Evolutionary conservation across 371 early-diverging fungal genomes (phyloP), one percentile per base, ranked within the genome.

Genomic region (Syncephalastrum monosporum): DNA sequence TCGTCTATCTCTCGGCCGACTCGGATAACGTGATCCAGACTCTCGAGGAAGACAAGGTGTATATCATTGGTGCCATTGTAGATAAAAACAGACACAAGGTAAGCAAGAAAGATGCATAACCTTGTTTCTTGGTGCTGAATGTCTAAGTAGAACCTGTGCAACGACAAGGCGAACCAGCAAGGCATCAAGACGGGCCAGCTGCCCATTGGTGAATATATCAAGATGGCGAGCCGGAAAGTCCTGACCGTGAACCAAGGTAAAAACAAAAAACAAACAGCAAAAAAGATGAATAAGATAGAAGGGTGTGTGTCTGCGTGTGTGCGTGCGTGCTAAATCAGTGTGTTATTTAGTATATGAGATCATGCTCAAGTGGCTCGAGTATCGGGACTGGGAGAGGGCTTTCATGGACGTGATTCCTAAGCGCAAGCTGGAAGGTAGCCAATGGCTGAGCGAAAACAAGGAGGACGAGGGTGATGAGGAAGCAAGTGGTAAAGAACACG

Each of bases 61-160:
- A 96, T 67, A 71, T 98, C 21, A 87, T 98, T 64, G 98, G 98
- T 45, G 97, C 94, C 1, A 86, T 98, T 57, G 98, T 98, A 1
- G 98, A 98, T 71, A 90, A 90, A 67, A 98, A 98, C 61, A 69
- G 96, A 50, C 79, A 92, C 71, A 91, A 91, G 74, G 85, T 81
- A 61, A 43, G 42, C 19, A 14, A 19, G 14, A 21, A 25, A 42
- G 48, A 21, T 21, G 10, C 7, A 19, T 21, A 42, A 19, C 3
- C 38, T 24, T 14, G 14, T 42, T 38, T 25, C 8, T 3, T 15
- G 14, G 6, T 29, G 8, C 23, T 41, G 23, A 10, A 33, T 53
- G 25, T 51, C 42, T 38, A 33, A 49, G 41, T 14, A 27, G 42
- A 42, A n/a, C 14, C 64, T 97, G 38, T 95, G 95, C 56, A 82